Conservation (phyloP, 2,329 filamentous ascomycete genomes). For the Ceratocystis diversiconidia region DNA sequence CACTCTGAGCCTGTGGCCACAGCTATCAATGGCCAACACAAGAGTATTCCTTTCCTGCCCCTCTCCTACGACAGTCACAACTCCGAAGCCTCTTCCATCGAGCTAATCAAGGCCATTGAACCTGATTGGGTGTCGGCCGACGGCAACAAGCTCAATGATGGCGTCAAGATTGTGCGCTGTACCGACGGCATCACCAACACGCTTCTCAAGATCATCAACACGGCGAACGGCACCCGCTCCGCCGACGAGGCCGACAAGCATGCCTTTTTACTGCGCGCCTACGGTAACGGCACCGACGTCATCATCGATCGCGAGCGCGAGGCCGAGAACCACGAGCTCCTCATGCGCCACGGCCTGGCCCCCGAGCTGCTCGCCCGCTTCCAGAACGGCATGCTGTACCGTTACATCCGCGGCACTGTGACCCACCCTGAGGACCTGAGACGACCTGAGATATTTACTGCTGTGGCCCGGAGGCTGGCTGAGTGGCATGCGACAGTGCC, state of each 20-base stretch:
- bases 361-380: constrained; percentile 82
- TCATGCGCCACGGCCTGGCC: constrained; percentile 70
- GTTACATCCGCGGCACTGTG: constrained; percentile 68
- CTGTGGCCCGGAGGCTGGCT: constrained; percentile 69
- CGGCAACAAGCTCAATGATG: constrained; percentile 8
- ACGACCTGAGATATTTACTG: constrained; percentile 59
- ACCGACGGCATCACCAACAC: constrained; percentile 99
- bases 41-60: constrained; percentile 49
- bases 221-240: constrained; percentile 50
- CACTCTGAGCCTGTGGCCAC: constrained; percentile 2
- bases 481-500: constrained; percentile 78
- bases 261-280: constrained; percentile 78
- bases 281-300: constrained; percentile 85
- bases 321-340: constrained; percentile 66
- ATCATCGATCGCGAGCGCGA: constrained; percentile 90
- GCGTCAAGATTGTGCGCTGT: constrained; percentile 73
- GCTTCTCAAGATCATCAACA: constrained; percentile 63
- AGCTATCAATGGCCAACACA: constrained; percentile 8
- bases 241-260: constrained; percentile 65
- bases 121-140: constrained; percentile 68
- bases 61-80: constrained; percentile 65
- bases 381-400: constrained; percentile 89
- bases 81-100: constrained; percentile 62
- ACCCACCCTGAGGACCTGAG: constrained; percentile 71
- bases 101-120: constrained; percentile 62